Conservation (phyloP, 1,284 basidiomycete species). For the Rhodotorula sp. region DNA sequence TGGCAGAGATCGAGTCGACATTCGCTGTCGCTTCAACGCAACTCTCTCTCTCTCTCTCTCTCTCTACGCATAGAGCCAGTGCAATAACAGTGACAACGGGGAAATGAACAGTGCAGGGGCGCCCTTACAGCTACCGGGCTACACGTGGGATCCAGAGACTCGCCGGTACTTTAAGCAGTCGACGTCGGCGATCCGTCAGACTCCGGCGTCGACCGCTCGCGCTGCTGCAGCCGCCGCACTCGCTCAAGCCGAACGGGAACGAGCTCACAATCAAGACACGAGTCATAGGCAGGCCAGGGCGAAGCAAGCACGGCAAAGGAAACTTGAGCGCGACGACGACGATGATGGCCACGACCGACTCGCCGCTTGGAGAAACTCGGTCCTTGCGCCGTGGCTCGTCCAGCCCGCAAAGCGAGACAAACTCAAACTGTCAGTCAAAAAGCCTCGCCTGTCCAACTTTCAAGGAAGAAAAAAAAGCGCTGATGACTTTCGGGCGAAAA, state of each 20-base stretch:
- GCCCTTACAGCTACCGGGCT: conserved; percentile 31
- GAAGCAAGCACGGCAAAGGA: not conserved
- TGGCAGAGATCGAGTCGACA: too few species aligned
- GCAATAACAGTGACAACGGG: too few species aligned
- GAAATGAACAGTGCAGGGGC: not conserved
- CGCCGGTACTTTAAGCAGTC: conserved; percentile 33
- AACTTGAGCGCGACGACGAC: not conserved
- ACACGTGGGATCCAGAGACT: conserved; percentile 16
- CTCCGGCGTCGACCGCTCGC: not conserved
- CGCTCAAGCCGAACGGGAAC: not conserved
- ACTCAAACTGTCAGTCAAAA: conserved; percentile 22
- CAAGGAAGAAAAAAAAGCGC: not conserved
- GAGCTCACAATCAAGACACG: not conserved
- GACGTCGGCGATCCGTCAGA: not conserved
- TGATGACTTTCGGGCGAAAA: too few species aligned
- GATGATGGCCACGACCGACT: not conserved
- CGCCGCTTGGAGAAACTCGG: not conserved
- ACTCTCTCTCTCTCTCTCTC: too few species aligned
- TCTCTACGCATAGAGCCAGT: too few species aligned
- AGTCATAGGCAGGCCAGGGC: not conserved
- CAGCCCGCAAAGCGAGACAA: not conserved
- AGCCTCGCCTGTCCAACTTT: not conserved
- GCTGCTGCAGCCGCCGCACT: not conserved
- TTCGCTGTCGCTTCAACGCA: too few species aligned
- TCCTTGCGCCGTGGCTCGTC: not conserved